A percentile compares a stretch with the other conserved stretches of the same genome.
These are phyloP conservation scores for Pulveroboletus sp. DNA, from an alignment of 768 basidiomycete species.

Conservation along the genomic window DNA sequence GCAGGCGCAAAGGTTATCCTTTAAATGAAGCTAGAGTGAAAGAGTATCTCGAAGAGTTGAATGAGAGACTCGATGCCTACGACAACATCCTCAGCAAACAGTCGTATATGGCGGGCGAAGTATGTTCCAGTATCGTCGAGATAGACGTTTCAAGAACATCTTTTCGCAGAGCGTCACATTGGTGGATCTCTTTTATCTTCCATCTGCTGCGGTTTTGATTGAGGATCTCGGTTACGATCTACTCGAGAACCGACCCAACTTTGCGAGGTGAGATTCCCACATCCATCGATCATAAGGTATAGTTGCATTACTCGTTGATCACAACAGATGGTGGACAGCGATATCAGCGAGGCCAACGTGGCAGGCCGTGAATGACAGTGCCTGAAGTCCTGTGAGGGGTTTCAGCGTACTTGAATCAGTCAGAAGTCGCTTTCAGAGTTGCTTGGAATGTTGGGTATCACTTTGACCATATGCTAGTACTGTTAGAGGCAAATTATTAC, in stretches of 20 bases:
- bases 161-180: conserved; percentile 37
- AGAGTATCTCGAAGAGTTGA: conserved; percentile 24
- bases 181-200: conserved; percentile 45
- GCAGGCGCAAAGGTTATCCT: conserved; percentile 6
- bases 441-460: too few relatives aligned
- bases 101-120: conserved; percentile 55
- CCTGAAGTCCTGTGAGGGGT: conserved; percentile 12
- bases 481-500: too few relatives aligned
- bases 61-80: conserved; percentile 46
- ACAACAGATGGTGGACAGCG: conserved; percentile 49
- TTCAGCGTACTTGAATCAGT: too few relatives aligned
- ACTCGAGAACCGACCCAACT: conserved; percentile 23
- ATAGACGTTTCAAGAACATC: background rate
- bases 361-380: conserved; percentile 41
- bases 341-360: conserved; percentile 45
- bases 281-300: too few relatives aligned
- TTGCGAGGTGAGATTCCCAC: conserved; percentile 20
- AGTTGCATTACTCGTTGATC: conserved; percentile 5
- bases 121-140: conserved; percentile 19
- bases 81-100: conserved; percentile 51
- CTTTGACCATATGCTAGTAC: too few relatives aligned
- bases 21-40: conserved; percentile 24
- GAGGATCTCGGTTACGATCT: conserved; percentile 22
- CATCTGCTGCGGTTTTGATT: conserved; percentile 33
- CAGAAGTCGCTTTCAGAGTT: too few relatives aligned